Base-by-base conservation (phyloP, 116 monocot species). In the Posidonia oceanica region DNA sequence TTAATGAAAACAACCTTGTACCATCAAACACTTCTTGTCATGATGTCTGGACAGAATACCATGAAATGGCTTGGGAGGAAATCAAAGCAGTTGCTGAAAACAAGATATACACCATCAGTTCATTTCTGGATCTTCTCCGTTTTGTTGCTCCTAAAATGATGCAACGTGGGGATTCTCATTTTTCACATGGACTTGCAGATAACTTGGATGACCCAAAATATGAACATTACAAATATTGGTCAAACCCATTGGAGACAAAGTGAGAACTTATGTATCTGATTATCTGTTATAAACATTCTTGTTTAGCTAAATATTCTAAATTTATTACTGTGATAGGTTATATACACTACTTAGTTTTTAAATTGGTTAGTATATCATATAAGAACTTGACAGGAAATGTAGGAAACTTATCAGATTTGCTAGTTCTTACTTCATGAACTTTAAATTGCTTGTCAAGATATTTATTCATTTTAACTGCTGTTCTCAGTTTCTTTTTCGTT, bases 61-160 rank as follows among this genome's bases (percentile, higher is more conserved):
- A 92, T 60, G 93, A 98, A 59, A 70, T 98, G 82, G 90, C 89
- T 8, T 87, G 83, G 83, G 83, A 79, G 44, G 93, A 85, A 76
- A 80, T 90, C 12, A 89, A 98, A 74, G 89, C 92, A 23, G 89
- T 93, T 55, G 78, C 90, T 75, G 97, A 93, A 54, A 89, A 87
- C 64, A 98, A 92, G 72, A 87, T 77, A 29, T 93, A 86, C 61
- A 92, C 97, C 1, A 83, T 81, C 48, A 71, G 66, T 71, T 87
- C 92, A 14, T 51, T 87, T 44, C 74, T 98, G 72, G 97, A 98
- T 79, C 84, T 98, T 56, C 82, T 98, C 76, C 85, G 72, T 78
- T 98, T 89, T 81, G 87, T 98, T 81, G 97, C 97, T 80, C 97
- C 97, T 69, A 98, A 84, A 76, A 98, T 98, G 97, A 98, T 98